These are phyloP conservation scores for baker's yeast (Saccharomyces cerevisiae) DNA, from an alignment of 805 yeast genomes.

Conservation along the genomic window DNA sequence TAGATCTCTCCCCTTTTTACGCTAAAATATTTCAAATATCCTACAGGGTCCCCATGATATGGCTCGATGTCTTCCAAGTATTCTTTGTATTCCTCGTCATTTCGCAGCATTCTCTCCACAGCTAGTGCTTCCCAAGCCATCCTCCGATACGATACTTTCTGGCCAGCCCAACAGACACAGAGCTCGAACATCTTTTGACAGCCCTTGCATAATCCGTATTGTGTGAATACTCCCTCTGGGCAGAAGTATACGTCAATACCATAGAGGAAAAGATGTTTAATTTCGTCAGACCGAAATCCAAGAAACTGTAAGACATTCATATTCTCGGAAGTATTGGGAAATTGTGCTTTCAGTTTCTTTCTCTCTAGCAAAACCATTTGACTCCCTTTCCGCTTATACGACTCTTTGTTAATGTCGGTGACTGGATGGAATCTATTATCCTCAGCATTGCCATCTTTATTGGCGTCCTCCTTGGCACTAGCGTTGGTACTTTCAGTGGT, in stretches of 20 bases:
- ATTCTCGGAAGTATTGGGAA: slow-evolving; percentile 1
- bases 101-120: no score
- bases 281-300: slow-evolving; percentile 1
- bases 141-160: not conserved
- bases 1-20: not conserved
- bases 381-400: not conserved
- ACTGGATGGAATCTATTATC: not conserved
- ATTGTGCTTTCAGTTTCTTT: slow-evolving; percentile 1
- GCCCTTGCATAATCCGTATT: no score
- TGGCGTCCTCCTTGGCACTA: no score
- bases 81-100: not conserved
- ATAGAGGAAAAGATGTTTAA: slow-evolving; percentile 1
- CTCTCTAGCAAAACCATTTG: slow-evolving; percentile 1
- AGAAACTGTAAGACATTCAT: slow-evolving; percentile 1
- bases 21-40: not conserved
- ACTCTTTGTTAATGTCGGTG: slow-evolving; percentile 2
- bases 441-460: no score
- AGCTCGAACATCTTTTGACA: not conserved
- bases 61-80: not conserved
- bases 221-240: no score
- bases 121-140: not conserved
- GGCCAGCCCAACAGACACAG: slow-evolving; percentile 1
- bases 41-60: not conserved
- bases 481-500: no score
- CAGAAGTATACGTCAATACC: not conserved